Evolutionary conservation across 1,139 yeast genomes (phyloP), one percentile per base, ranked within the genome.

Genomic region (Nematodospora anomalae): DNA sequence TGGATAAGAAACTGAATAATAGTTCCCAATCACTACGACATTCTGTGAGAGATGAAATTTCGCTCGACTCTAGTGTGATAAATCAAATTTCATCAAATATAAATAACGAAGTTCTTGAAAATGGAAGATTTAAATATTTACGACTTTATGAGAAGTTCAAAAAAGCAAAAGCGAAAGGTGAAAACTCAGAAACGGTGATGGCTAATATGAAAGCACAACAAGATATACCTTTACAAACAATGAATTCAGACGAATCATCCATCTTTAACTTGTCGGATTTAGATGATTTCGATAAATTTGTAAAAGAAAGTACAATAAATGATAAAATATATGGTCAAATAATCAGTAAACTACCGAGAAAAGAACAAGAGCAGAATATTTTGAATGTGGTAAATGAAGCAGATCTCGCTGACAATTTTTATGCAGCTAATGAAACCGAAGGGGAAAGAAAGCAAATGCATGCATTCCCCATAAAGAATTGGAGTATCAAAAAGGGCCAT

Each of bases 231-330:
- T 41, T 62, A 26, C 62, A 62, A 35, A 33, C 50, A 0, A 27
- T 61, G 35, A 31, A 42, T 7, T 44, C 59, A 3, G 15, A 28
- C 12, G 30, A 38, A 28, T 51, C 49, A n/a, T 66, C 73, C 0
- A 52, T 65, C 1, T 67, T 70, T 42, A 54, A 55, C 4, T 49
- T 69, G n/a, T 60, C 71, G 1, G 43, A 54, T 10, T 45, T 69
- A 26, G 68, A 66, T 40, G 76, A 70, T 45, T 70, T 60, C 47
- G 52, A 50, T 32, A 55, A 48, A 36, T 70, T 60, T 42, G 58
- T 67, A 7, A 61, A 60, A 38, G 63, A 64, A 51, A 60, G 71
- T 4, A 62, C 63, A 33, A 38, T 69, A 15, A 63, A 69, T 42
- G 69, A 69, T 33, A 33, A 38, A 9, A 66, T 69, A 16, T 54